Base-by-base conservation (phyloP, 225 moss, liverwort and hornwort species). In the Sphagnum tenellum region DNA sequence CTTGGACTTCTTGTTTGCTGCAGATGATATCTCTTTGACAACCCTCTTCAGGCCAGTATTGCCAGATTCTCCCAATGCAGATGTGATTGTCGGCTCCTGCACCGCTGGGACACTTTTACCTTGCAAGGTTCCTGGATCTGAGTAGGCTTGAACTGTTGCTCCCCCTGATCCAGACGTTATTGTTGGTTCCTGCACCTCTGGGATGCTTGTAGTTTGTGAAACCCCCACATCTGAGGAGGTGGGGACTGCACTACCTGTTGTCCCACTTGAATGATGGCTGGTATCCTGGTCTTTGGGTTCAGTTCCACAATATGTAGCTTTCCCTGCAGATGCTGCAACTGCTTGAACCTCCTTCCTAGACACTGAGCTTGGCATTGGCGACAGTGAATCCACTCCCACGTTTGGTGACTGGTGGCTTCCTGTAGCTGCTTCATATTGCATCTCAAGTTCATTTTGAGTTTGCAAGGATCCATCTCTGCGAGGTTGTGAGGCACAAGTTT, bases 21-120 rank as follows among this genome's bases (percentile, higher is more conserved):
- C 52, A 5, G 69, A 75, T 67, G 85, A 88, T 65, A 86, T 89
- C 5, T 29, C 29, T 29, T 29, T 29, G 29, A 29, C 29, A 29
- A 72, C 79, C 55, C 77, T 78, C 3, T 89, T 82, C 46, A 71
- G 29, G 29, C 29, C 81, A 50, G 86, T 86, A 61, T 81, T 88
- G 5, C 89, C 91, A 59, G 86, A 91, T 29, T 86, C 89, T 44
- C 91, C 87, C 4, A 90, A 89, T 5, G 89, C 87, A 8, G 94
- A 89, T 0, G 91, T 95, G 55, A 89, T 82, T 3, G 94, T 88
- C 4, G 88, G 88, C 69, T 89, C 86, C 8, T 79, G 91, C 3
- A 64, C 63, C 50, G 91, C 91, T 44, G 82, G 86, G 3, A 77
- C 65, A 65, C 79, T 78, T 5, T 63, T 67, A 0, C 50, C 79